phyloP scores from a whole-genome alignment of 768 basidiomycete species.

The Boletus rubroflammeus region DNA sequence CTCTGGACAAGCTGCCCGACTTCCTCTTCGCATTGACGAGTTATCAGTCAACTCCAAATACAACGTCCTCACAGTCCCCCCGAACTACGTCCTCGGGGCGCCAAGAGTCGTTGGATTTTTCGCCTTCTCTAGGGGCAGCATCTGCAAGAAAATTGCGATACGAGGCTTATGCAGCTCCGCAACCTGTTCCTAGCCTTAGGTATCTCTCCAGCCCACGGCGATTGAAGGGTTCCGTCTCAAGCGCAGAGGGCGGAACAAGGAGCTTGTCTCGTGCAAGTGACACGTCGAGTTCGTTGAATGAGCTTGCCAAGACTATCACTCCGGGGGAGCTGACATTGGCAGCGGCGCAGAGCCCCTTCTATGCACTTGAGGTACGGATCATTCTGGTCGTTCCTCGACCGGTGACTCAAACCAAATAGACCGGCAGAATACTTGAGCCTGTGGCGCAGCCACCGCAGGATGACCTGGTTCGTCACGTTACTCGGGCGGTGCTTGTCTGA shows the following conservation, averaged over 20 bases:
- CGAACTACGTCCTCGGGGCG: constrained; percentile 9
- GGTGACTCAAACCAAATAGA: constrained; percentile 14
- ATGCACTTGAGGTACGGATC: constrained; percentile 18
- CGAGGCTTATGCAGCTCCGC: constrained; percentile 64
- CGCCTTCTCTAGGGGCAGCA: constrained; percentile 26
- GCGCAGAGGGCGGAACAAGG: constrained; percentile 31
- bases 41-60: constrained; percentile 19
- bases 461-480: constrained; percentile 19
- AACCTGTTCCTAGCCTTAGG: constrained; percentile 44
- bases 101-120: constrained; percentile 14
- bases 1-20: constrained; percentile 59
- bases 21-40: constrained; percentile 52
- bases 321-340: constrained; percentile 32
- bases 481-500: not conserved
- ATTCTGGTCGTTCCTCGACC: not conserved
- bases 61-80: constrained; percentile 7
- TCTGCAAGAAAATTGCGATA: constrained; percentile 59
- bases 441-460: constrained; percentile 5
- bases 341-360: constrained; percentile 17
- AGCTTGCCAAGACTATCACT: constrained; percentile 27
- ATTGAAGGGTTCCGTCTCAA: constrained; percentile 36
- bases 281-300: constrained; percentile 21
- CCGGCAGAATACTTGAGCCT: not conserved
- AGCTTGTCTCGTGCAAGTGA: constrained; percentile 31
- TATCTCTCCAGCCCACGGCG: constrained; percentile 29